These are phyloP conservation scores for Eutrema salsugineum DNA, from an alignment of 441 rosid species.

Conservation along the genomic window DNA sequence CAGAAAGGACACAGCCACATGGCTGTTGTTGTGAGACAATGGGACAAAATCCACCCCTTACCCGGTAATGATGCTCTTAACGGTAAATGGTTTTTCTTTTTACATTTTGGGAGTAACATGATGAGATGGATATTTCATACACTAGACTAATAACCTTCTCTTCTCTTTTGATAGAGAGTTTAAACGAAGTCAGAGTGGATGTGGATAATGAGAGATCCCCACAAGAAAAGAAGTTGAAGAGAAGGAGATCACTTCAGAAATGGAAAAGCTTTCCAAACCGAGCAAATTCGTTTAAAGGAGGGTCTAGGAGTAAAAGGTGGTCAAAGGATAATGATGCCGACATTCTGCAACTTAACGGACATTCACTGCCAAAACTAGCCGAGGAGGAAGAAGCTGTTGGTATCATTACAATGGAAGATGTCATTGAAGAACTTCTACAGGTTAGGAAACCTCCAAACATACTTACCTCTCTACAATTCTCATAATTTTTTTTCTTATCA, in stretches of 20 bases:
- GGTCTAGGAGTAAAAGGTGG: constrained; percentile 72
- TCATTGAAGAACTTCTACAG: constrained; percentile 94
- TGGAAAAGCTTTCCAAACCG: constrained; percentile 77
- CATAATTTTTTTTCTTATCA: background rate
- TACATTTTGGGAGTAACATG: background rate
- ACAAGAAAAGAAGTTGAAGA: constrained; percentile 44
- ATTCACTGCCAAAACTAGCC: constrained; percentile 46
- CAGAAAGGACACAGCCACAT: constrained; percentile 80
- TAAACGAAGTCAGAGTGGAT: constrained; percentile 57
- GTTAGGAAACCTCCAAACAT: constrained; percentile 27
- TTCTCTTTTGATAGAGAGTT: constrained; percentile 26
- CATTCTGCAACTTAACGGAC: constrained; percentile 54
- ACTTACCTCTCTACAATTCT: background rate
- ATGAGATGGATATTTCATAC: background rate
- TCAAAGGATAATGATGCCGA: constrained; percentile 59
- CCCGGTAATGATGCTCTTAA: background rate
- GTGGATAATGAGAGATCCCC: constrained; percentile 45
- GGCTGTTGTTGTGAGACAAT: constrained; percentile 57
- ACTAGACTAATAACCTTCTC: background rate
- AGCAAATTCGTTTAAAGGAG: constrained; percentile 31
- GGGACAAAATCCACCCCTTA: constrained; percentile 19
- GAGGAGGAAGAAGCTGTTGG: constrained; percentile 79
- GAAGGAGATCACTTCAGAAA: constrained; percentile 59
- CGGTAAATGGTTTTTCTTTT: background rate
- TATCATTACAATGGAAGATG: constrained; percentile 93